Base-by-base conservation (phyloP, 2,329 filamentous ascomycete species). In the Fusarium proliferatum region DNA sequence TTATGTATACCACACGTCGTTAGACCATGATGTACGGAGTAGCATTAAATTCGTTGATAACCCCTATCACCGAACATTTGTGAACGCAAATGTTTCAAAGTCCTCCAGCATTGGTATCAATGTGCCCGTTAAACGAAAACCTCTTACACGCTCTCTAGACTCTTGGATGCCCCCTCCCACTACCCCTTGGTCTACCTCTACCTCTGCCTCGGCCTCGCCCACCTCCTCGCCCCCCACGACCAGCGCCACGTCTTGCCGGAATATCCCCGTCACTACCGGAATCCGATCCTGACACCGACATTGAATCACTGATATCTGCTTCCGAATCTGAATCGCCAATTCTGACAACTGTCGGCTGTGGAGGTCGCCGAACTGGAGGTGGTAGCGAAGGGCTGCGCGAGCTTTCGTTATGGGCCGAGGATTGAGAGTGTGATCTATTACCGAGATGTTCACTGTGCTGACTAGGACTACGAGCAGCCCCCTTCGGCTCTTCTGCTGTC, bases 321-420 rank as follows among this genome's bases (percentile, higher is more conserved):
- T 77, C 76, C 9, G 73, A 72, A 19, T 76, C 76, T 11, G 77
- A 76, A 52, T 78, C 77, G 7, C 74, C 72, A 43, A 78, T 77
- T 28, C 76, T 69, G 21, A 78, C 76, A 42, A 78, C 57, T 9
- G 76, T 78, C 15, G 71, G 69, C 16, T 76, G 69, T 15, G 46
- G 51, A 23, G 45, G 39, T 28, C 49, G 52, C 52, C 58, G 64
- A 16, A 33, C 43, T 30, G 43, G 16, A 23, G 43, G 43, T 17
- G 70, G 72, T 5, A 69, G 71, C 2, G 72, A 76, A 42, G 70
- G 67, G 49, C 53, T 72, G 36, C 43, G 71, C 48, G 72, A 73
- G 48, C 61, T 71, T 23, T 68, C 64, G 23, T 56, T 26, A 21
- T 55, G 56, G 13, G 39, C 28, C 28, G 69, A 70, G 45, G 69